Conservation (phyloP, 106 monocot species). For the Allium sativum region DNA sequence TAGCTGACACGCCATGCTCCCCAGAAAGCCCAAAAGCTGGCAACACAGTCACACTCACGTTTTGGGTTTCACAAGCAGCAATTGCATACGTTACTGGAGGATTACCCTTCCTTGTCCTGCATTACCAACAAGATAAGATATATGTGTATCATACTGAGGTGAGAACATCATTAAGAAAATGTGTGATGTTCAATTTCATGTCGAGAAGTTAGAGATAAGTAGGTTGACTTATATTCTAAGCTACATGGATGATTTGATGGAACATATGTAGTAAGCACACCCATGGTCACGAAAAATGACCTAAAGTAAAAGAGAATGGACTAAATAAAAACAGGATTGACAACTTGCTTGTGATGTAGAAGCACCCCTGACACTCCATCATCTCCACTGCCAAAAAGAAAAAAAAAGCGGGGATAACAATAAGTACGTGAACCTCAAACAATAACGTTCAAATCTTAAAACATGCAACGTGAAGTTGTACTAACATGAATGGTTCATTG, state of each 20-base stretch:
- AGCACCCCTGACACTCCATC: constrained; percentile 98
- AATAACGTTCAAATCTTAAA: constrained; percentile 1
- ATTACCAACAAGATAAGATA: background rate
- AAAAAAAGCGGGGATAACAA: constrained; percentile 6
- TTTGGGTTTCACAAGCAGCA: constrained; percentile 99
- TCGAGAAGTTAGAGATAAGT: too few species aligned
- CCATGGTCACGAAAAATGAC: constrained; percentile 16
- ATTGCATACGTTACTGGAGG: constrained; percentile 96
- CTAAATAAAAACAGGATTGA: constrained; percentile 28
- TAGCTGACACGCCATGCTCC: constrained; percentile 58
- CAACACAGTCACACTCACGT: constrained; percentile 92
- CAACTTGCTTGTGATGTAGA: constrained; percentile 95
- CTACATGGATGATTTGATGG: too few species aligned
- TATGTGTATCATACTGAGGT: too few species aligned
- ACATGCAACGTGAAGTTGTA: constrained; percentile 3
- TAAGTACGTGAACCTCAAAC: background rate
- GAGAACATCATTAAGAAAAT: too few species aligned
- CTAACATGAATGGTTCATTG: constrained; percentile 97
- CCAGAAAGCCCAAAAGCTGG: constrained; percentile 68
- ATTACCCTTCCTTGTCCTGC: constrained; percentile 91
- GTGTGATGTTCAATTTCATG: too few species aligned
- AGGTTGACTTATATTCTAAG: too few species aligned
- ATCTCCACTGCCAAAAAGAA: constrained; percentile 49
- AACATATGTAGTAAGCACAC: background rate
- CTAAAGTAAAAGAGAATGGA: constrained; percentile 34